Conservation (phyloP, 176 grass and related monocot species). For the Bothriochloa decipiens region DNA sequence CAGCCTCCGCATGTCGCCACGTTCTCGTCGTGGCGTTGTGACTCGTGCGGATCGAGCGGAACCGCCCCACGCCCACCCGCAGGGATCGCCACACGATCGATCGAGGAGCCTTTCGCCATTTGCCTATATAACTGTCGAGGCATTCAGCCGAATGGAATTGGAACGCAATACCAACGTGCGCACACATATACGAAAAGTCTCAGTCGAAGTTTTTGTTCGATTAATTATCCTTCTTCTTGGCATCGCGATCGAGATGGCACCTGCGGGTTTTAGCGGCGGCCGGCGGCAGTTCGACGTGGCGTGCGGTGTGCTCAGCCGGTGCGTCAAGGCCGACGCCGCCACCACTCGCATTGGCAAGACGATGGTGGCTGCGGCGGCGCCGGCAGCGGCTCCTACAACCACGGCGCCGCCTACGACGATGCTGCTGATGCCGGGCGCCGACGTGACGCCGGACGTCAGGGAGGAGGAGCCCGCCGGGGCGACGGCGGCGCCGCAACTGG, state of each 20-base stretch:
- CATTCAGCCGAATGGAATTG: background rate
- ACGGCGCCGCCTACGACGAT: background rate
- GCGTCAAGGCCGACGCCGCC: background rate
- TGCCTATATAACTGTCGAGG: background rate
- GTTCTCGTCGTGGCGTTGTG: background rate
- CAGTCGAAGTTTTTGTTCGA: background rate
- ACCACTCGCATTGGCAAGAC: background rate
- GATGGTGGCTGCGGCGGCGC: background rate
- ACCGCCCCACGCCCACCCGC: background rate
- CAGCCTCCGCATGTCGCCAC: background rate
- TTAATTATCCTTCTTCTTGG: background rate
- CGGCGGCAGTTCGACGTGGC: background rate
- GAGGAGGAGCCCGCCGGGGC: background rate
- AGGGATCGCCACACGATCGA: background rate
- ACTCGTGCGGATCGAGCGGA: background rate
- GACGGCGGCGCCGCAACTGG: background rate
- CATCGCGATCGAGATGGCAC: background rate
- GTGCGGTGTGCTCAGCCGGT: background rate
- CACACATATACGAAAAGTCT: background rate
- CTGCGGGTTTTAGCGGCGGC: background rate
- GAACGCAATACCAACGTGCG: background rate
- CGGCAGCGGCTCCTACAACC: background rate
- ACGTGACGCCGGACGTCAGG: background rate
- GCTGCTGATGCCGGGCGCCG: conserved; percentile 35
- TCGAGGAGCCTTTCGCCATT: background rate